Base-by-base conservation (phyloP, 2,329 filamentous ascomycete genomes). In the Colletotrichum salicis region DNA sequence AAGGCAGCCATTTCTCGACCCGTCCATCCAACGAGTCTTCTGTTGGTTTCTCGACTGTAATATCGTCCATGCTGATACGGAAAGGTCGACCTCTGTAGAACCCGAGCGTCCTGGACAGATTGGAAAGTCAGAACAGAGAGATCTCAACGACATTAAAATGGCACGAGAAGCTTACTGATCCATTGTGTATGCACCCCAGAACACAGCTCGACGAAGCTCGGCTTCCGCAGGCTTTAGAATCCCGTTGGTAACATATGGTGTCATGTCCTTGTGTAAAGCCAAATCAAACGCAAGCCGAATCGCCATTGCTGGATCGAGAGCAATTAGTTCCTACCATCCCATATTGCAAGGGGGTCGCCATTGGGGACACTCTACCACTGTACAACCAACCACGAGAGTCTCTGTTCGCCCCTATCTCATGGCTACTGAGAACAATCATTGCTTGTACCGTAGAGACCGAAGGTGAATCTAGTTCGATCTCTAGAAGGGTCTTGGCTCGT, bases 151-250 rank as follows among this genome's bases (percentile, higher is more conserved):
- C 7, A 1, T n/a, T 31, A 13, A 1, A 3, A 7, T 3, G 37
- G 6, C n/a, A 31, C 3, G 12, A n/a, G 22, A 41, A 5, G 71
- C 76, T 60, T 68, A 79, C 77, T 78, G 77, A 52, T 80, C 79
- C 29, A 78, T 72, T 1, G 75, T 74, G 60, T 77, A 80, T 8
- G 76, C 76, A 13, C 76, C 78, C 79, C 79, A 81, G 64, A 81
- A 81, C 0, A 78, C 75, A 6, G 73, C 72, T 15, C 75, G 74
- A 5, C 79, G 76, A 41, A 78, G 57, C 35, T 77, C 76, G 0
- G 76, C 78, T n/a, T 79, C 79, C 1, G 74, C 66, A 12, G 74
- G 73, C 8, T 67, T 76, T 0, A 81, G 58, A 2, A 74, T 65
- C 5, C 74, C 74, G 2, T 75, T 76, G 1, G 64, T 60, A 11